Evolutionary conservation across 306 rosid species (phyloP).

Genomic region (Betula pendula): DNA sequence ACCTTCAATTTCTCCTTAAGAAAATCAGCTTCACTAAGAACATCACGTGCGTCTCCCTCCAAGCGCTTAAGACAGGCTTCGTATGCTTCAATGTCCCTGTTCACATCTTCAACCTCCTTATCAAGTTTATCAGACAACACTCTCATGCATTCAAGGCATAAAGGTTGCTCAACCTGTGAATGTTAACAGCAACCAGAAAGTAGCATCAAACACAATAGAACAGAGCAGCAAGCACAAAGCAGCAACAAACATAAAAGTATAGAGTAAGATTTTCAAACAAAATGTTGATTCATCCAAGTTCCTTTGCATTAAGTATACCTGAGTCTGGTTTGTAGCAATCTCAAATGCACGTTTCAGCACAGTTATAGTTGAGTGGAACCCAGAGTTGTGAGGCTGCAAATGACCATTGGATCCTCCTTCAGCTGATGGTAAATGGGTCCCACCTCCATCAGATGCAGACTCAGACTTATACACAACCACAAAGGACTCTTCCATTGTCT

Average conservation of each 20-base stretch:
- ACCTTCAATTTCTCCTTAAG: conserved; percentile 93
- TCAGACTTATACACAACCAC: conserved; percentile 89
- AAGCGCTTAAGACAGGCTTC: conserved; percentile 83
- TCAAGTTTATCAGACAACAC: conserved; percentile 88
- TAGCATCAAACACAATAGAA: not conserved
- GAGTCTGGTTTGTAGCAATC: conserved; percentile 90
- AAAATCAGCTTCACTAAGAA: conserved; percentile 90
- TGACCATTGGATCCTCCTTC: conserved; percentile 60
- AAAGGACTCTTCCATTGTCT: conserved; percentile 89
- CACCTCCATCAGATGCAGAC: conserved; percentile 77
- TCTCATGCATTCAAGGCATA: conserved; percentile 98
- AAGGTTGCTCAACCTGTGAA: conserved; percentile 91
- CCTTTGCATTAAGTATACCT: conserved; percentile 44
- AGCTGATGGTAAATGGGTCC: conserved; percentile 42
- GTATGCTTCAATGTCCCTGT: conserved; percentile 83
- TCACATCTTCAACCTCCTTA: conserved; percentile 91
- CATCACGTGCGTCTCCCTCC: conserved; percentile 81
- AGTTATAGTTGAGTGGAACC: conserved; percentile 73
- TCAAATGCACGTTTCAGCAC: conserved; percentile 86
- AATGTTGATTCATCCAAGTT: not conserved
- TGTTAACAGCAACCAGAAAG: conserved; percentile 18
- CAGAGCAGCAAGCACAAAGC: conserved; percentile 18
- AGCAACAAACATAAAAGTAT: not conserved
- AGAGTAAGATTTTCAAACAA: not conserved
- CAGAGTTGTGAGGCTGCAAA: conserved; percentile 71